phyloP scores from a whole-genome alignment of 805 yeast genomes.

The Yamadazyma philogaea region DNA sequence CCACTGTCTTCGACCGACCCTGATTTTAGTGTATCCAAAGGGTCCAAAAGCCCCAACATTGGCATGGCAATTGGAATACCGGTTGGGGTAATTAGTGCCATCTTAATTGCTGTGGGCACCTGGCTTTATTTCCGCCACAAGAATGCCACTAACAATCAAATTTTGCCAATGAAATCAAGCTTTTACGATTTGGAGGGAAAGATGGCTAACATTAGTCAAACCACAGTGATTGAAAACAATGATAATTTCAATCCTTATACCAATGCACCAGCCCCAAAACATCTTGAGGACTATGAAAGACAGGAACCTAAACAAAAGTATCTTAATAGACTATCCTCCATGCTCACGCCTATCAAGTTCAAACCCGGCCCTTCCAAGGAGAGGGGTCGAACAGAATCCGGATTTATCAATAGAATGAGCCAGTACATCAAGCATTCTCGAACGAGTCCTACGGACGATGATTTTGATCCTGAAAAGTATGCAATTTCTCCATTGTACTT shows the following conservation, averaged over 20 bases:
- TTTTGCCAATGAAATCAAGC: slow-evolving; percentile 11
- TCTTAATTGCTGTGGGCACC: slow-evolving; percentile 19
- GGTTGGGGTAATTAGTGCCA: slow-evolving; percentile 24
- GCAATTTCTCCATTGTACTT: slow-evolving; percentile 30
- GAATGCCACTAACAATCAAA: slow-evolving; percentile 12
- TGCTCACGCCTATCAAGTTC: slow-evolving; percentile 11
- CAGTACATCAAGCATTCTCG: slow-evolving; percentile 17
- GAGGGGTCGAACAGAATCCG: slow-evolving; percentile 15
- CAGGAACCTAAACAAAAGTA: slow-evolving; percentile 3
- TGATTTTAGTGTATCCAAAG: neutral
- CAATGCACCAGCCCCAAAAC: neutral
- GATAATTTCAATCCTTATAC: neutral
- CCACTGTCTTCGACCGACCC: neutral
- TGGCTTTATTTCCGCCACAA: slow-evolving; percentile 21
- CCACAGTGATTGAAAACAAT: neutral
- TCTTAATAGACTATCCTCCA: slow-evolving; percentile 7
- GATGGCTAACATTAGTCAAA: slow-evolving; percentile 3
- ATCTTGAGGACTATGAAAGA: neutral
- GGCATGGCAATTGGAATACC: slow-evolving; percentile 35
- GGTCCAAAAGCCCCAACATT: slow-evolving; percentile 14
- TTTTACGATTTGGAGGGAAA: slow-evolving; percentile 10
- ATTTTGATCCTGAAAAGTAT: slow-evolving; percentile 1
- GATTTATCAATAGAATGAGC: slow-evolving; percentile 23
- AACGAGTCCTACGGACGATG: neutral
- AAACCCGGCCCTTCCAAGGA: slow-evolving; percentile 4